These are phyloP conservation scores for Lentinus brumalis DNA, from an alignment of 768 basidiomycete genomes.

Conservation along the genomic window DNA sequence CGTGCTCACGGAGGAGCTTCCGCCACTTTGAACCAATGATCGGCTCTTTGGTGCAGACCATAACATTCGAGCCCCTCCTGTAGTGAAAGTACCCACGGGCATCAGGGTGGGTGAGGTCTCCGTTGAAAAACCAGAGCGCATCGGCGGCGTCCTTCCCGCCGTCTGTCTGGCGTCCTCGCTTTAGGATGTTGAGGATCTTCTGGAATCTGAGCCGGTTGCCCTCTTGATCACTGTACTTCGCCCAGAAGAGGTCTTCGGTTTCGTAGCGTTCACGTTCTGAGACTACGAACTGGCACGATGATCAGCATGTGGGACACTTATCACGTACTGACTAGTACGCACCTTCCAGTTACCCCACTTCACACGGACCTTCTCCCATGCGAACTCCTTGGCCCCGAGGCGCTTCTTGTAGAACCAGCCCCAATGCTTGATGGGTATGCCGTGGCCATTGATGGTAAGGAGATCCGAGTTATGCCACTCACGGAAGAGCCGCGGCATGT, in stretches of 20 bases:
- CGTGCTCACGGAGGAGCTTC: constrained; percentile 1
- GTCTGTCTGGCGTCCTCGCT: neutral
- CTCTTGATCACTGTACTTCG: constrained; percentile 6
- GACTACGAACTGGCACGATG: constrained; percentile 16
- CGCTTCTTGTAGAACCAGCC: constrained; percentile 20
- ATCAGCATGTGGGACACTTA: neutral
- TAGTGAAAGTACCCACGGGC: constrained; percentile 15
- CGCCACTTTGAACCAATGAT: constrained; percentile 17
- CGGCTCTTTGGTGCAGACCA: constrained; percentile 12
- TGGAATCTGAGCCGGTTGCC: constrained; percentile 11
- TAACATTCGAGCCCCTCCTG: constrained; percentile 1
- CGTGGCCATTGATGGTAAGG: constrained; percentile 12
- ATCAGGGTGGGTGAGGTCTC: constrained; percentile 6
- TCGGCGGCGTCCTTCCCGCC: constrained; percentile 5
- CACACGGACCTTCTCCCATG: constrained; percentile 18
- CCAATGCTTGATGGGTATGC: constrained; percentile 25
- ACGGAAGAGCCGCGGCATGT: constrained; percentile 16
- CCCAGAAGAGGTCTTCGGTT: constrained; percentile 18
- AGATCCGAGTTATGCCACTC: constrained; percentile 21
- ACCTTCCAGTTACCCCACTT: constrained; percentile 21
- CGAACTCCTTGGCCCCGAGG: neutral
- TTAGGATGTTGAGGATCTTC: constrained; percentile 9
- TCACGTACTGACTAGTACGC: neutral
- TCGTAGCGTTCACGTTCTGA: constrained; percentile 9
- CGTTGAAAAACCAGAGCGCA: constrained; percentile 17